Base-by-base conservation (phyloP, 495 filamentous ascomycete genomes). In the Corynascus novoguineensis region DNA sequence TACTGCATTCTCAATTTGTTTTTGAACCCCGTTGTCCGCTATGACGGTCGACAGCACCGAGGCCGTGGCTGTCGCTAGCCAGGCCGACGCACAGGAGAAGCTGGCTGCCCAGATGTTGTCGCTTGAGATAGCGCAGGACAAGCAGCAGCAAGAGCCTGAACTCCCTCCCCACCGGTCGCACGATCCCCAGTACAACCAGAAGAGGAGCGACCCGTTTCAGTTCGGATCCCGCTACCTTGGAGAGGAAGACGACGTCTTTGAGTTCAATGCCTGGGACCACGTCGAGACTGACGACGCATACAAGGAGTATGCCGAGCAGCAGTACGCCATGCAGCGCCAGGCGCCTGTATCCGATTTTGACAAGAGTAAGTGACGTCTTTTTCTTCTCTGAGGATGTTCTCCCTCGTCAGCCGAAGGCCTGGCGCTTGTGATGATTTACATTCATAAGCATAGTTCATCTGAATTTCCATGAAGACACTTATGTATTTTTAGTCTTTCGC, bases 241-340 rank as follows among this genome's bases (percentile, higher is more conserved):
- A 59, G 74, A 90, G 64, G 81, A 83, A 61, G 89, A 95, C 72
- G 81, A 97, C 64, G 85, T 95, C 61, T 97, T 87, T 74, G 86
- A 92, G 66, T 92, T 91, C 83, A 98, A 98, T 70, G 93, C 93
- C 37, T 98, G 93, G 93, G 93, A 98, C 71, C 92, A 97, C 66
- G 93, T 97, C 65, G 84, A 87, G 64, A 86, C 90, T 59, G 90
- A 96, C 67, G 81, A 87, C 53, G 75, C 84, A 25, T 97, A 95
- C 78, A 83, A 83, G 61, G 83, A 85, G 50, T 92, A 90, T 69
- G 86, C 90, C 41, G 81, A 88, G 65, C 69, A 80, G 55, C 93
- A 97, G 70, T 92, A 87, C 65, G 79, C 78, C 29, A 86, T 83
- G 69, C 93, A 98, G 76, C 83, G 90, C 53, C 81, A 83, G 61